Conservation (phyloP, 495 filamentous ascomycete genomes). For the Apodospora peruviana region DNA sequence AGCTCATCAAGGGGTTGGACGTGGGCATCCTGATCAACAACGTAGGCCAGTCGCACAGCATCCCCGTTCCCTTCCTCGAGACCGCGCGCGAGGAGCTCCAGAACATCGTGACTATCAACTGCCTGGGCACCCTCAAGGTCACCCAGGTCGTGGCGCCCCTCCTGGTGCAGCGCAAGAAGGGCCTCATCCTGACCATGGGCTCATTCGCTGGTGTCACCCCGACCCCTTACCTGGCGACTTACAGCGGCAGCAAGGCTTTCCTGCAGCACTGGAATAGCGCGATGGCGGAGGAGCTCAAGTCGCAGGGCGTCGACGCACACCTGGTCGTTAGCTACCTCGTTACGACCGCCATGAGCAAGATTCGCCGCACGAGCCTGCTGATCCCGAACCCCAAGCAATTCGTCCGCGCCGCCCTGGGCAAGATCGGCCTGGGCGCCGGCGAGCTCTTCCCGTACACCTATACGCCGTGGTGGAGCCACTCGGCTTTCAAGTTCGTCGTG, state of each 20-base stretch:
- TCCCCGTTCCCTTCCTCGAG: slow-evolving; percentile 81
- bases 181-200: slow-evolving; percentile 94
- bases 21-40: slow-evolving; percentile 93
- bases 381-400: slow-evolving; percentile 80
- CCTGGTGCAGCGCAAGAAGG: slow-evolving; percentile 75
- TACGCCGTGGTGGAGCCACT: slow-evolving; percentile 91
- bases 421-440: slow-evolving; percentile 74
- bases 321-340: slow-evolving; percentile 88
- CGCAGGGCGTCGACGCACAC: slow-evolving; percentile 74
- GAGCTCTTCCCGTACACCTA: slow-evolving; percentile 72
- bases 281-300: slow-evolving; percentile 75
- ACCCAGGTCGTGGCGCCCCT: slow-evolving; percentile 80
- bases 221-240: slow-evolving; percentile 89
- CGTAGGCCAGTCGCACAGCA: slow-evolving; percentile 87
- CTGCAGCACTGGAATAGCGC: slow-evolving; percentile 92
- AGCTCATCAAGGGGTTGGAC: slow-evolving; percentile 65
- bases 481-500: slow-evolving; percentile 78
- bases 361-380: slow-evolving; percentile 65
- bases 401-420: slow-evolving; percentile 70
- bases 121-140: slow-evolving; percentile 76
- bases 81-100: slow-evolving; percentile 73
- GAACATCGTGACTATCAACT: slow-evolving; percentile 93
- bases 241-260: slow-evolving; percentile 97
- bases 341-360: slow-evolving; percentile 93
- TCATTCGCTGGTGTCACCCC: slow-evolving; percentile 88